Evolutionary conservation across 163 green algal genomes (phyloP).

Genomic region (Chloromonas sp.): DNA sequence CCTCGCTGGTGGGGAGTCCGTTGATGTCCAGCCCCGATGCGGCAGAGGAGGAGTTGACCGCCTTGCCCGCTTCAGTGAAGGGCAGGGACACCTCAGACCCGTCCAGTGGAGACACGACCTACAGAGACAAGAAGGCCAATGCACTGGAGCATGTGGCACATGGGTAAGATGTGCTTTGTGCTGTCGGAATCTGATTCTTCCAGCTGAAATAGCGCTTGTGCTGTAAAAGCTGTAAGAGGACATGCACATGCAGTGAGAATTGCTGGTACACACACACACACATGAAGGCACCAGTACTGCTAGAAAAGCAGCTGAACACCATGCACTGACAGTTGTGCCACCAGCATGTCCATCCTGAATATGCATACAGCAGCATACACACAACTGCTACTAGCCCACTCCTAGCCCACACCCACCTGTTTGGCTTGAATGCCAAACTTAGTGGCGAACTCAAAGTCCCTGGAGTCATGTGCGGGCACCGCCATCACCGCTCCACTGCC

Average conservation of each 20-base stretch:
- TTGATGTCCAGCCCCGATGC: constrained; percentile 61
- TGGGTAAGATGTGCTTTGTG: too few relatives aligned
- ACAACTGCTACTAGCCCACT: background rate
- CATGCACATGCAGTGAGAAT: too few relatives aligned
- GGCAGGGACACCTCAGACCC: constrained; percentile 31
- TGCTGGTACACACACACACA: constrained; percentile 2
- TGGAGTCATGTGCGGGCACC: constrained; percentile 88
- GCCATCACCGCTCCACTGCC: constrained; percentile 96
- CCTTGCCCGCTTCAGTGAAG: constrained; percentile 61
- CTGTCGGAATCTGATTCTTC: too few relatives aligned
- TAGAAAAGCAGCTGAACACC: background rate
- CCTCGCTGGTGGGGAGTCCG: constrained; percentile 64
- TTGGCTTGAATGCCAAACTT: constrained; percentile 70
- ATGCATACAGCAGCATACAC: background rate
- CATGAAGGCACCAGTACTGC: constrained; percentile 8
- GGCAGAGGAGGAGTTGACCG: constrained; percentile 58
- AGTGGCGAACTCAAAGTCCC: constrained; percentile 90
- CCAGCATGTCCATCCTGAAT: too few relatives aligned
- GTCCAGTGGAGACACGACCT: background rate
- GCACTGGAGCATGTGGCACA: too few relatives aligned
- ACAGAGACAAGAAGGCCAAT: too few relatives aligned
- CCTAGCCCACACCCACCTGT: constrained; percentile 51
- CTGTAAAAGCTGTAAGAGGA: too few relatives aligned
- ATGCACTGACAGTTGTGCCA: too few relatives aligned
- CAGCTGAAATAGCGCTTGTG: too few relatives aligned